Percentiles rank a stretch among this genome's conserved stretches.
phyloP scores from a whole-genome alignment of 768 basidiomycete species.

The Mycena vulgaris region DNA sequence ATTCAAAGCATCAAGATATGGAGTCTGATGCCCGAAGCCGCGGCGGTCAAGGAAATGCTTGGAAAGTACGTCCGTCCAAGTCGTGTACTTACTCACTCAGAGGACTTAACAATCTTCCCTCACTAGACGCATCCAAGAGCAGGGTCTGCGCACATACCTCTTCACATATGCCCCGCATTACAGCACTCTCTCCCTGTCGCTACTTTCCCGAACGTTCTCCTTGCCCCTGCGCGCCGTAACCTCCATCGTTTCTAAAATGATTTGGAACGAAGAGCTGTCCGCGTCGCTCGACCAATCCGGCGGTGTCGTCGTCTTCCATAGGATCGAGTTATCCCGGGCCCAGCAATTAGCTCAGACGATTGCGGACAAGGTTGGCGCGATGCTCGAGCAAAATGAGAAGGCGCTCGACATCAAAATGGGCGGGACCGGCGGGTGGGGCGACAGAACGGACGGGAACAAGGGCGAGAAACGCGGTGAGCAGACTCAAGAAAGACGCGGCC shows the following conservation, averaged over 20 bases:
- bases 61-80: slow-evolving; percentile 73
- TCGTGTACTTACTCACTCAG: slow-evolving; percentile 30
- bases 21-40: slow-evolving; percentile 94
- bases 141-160: slow-evolving; percentile 95
- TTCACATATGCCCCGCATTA: slow-evolving; percentile 99
- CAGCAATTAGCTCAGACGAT: slow-evolving; percentile 93
- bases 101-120: no score
- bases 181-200: slow-evolving; percentile 88
- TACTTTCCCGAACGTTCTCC: slow-evolving; percentile 91
- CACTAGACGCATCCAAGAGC: slow-evolving; percentile 95
- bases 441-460: slow-evolving; percentile 78
- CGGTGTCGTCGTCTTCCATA: slow-evolving; percentile 93
- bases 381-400: slow-evolving; percentile 97
- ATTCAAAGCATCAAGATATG: slow-evolving; percentile 98
- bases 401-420: slow-evolving; percentile 88
- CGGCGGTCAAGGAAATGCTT: slow-evolving; percentile 94
- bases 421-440: slow-evolving; percentile 72
- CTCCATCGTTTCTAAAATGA: slow-evolving; percentile 97
- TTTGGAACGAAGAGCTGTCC: slow-evolving; percentile 95
- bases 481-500: slow-evolving; percentile 81
- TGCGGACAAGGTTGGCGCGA: slow-evolving; percentile 86
- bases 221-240: slow-evolving; percentile 86
- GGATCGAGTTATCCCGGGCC: slow-evolving; percentile 87
- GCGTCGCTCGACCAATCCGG: slow-evolving; percentile 95
- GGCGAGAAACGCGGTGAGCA: slow-evolving; percentile 88